Conservation (phyloP, 306 rosid genomes). For the Hylodesmum podocarpum region DNA sequence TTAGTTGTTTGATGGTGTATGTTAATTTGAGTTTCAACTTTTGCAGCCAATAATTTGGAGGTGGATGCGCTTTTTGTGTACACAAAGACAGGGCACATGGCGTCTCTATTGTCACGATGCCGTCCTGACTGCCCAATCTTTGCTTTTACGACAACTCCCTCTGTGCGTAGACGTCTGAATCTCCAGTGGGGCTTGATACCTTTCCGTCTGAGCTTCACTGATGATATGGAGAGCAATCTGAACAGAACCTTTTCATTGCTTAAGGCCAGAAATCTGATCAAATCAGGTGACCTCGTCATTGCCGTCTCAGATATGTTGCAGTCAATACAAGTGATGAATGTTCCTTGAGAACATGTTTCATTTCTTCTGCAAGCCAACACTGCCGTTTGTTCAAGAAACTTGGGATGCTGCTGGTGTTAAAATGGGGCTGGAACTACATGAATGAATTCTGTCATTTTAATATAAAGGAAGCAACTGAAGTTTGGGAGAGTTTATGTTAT, state of each 20-base stretch:
- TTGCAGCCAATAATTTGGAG: conserved; percentile 86
- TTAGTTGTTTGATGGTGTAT: conserved; percentile 1
- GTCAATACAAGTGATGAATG: conserved; percentile 97
- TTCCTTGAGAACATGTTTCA: conserved; percentile 50
- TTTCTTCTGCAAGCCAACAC: conserved; percentile 19
- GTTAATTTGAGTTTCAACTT: conserved; percentile 30
- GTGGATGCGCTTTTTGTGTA: conserved; percentile 95
- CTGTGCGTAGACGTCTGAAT: conserved; percentile 87
- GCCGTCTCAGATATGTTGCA: conserved; percentile 97
- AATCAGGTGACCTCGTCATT: conserved; percentile 96
- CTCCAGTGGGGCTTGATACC: conserved; percentile 99
- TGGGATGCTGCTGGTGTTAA: conserved; percentile 12
- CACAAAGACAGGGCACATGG: conserved; percentile 96
- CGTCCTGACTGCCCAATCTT: conserved; percentile 98
- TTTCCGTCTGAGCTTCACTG: conserved; percentile 86
- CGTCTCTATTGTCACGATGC: conserved; percentile 90
- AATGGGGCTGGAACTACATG: conserved; percentile 19
- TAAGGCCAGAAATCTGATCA: conserved; percentile 93
- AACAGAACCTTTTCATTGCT: conserved; percentile 87
- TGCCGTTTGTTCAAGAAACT: conserved; percentile 22
- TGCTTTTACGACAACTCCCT: conserved; percentile 80
- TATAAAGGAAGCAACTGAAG: conserved; percentile 23
- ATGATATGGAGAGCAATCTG: conserved; percentile 96
- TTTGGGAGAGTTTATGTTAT: conserved; percentile 7
- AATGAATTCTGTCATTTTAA: conserved; percentile 23